These are phyloP conservation scores for Lyophyllum shimeji DNA, from an alignment of 768 basidiomycete genomes.

Conservation along the genomic window DNA sequence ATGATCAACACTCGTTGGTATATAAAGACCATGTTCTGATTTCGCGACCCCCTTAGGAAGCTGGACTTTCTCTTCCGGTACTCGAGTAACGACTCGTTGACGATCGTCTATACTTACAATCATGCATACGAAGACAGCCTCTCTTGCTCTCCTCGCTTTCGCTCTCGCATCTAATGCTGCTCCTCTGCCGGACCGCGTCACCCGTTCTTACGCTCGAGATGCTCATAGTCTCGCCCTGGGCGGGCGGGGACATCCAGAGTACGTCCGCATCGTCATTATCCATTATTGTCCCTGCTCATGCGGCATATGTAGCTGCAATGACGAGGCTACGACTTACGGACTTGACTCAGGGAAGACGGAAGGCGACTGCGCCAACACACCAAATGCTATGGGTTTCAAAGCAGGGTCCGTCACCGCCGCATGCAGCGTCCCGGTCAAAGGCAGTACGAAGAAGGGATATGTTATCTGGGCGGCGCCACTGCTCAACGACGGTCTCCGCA, in stretches of 20 bases:
- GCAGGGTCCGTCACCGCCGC: neutral
- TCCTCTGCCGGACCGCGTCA: slow-evolving; percentile 2
- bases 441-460: slow-evolving; percentile 1
- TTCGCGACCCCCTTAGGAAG: slow-evolving; percentile 3
- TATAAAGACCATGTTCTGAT: neutral
- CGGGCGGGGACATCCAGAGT: neutral
- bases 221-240: neutral
- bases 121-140: slow-evolving; percentile 6
- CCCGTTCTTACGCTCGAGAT: neutral
- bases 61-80: slow-evolving; percentile 9
- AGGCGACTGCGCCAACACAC: neutral
- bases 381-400: neutral
- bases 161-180: neutral
- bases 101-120: slow-evolving; percentile 1
- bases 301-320: neutral
- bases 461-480: neutral
- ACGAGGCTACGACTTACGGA: neutral
- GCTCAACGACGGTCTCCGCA: neutral
- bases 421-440: neutral
- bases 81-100: slow-evolving; percentile 7
- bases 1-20: neutral
- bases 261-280: neutral
- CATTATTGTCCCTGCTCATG: neutral
- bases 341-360: neutral
- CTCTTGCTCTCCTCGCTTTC: slow-evolving; percentile 4